Evolutionary conservation across 345 rosid genomes (phyloP).

Genomic region (Raphanus raphanistrum): DNA sequence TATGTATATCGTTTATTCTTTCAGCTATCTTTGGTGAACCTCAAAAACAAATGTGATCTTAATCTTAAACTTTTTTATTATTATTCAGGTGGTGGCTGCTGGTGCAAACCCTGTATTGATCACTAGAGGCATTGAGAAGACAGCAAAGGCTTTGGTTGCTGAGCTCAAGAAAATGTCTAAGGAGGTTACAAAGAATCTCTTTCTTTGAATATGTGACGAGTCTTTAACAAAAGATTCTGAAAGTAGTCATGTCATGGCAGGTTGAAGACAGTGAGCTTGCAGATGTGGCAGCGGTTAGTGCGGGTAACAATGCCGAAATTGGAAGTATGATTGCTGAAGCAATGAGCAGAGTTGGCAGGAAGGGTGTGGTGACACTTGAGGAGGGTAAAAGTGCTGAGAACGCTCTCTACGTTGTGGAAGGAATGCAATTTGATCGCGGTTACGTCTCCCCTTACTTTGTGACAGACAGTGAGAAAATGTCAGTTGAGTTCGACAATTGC

Average conservation of each 20-base stretch:
- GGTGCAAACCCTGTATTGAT: constrained; percentile 97
- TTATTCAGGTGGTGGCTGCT: constrained; percentile 87
- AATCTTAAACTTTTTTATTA: not conserved
- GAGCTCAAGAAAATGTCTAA: constrained; percentile 85
- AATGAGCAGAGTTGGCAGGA: constrained; percentile 91
- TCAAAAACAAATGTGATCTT: not conserved
- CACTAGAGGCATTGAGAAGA: constrained; percentile 96
- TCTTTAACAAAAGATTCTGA: not conserved
- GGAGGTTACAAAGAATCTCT: constrained; percentile 53
- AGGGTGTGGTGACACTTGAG: constrained; percentile 77
- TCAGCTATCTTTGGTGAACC: not conserved
- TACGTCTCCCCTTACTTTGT: constrained; percentile 98
- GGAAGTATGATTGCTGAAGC: constrained; percentile 99
- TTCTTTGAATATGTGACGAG: not conserved
- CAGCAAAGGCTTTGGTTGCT: constrained; percentile 72
- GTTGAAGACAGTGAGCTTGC: constrained; percentile 99
- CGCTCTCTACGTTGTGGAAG: constrained; percentile 94
- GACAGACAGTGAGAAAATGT: constrained; percentile 95
- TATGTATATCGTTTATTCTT: constrained; percentile 30
- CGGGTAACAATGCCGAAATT: constrained; percentile 90
- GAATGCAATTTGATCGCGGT: constrained; percentile 99
- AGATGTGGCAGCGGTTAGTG: constrained; percentile 99
- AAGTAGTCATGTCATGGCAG: constrained; percentile 40
- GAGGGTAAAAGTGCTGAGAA: constrained; percentile 99
- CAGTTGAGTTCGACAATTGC: constrained; percentile 95